Evolutionary conservation across 2,329 filamentous ascomycete genomes (phyloP), one percentile per base, ranked within the genome.

Genomic region (Teratosphaeria viscida): DNA sequence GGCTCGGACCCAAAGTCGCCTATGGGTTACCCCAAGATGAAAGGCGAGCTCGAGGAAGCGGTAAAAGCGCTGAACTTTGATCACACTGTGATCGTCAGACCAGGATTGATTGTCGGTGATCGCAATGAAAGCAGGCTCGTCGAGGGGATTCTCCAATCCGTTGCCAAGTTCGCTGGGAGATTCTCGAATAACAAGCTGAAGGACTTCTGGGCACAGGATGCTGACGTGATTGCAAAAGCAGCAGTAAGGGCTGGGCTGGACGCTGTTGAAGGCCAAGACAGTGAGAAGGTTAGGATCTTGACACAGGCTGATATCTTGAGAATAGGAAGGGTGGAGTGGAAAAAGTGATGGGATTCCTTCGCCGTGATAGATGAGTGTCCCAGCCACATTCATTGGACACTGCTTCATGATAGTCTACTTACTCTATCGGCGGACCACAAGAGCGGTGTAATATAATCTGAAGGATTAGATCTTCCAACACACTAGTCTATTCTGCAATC

Each of bases 1-100:
- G 76, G 73, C 56, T 78, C 77, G n/a, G 82, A 71, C 75, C 78
- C 68, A 75, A 81, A 75, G 63, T 83, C 76, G 64, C 78, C 67
- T 1, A 71, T 87, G 5, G 72, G 77, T 0, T 89, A 88, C 61
- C 29, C 74, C 1, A 79, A 79, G 73, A 94, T 96, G 60, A 96
- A 96, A 79, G 85, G 84, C 27, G 89, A 94, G 67, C 84, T 96
- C 49, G 92, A 97, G 73, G 87, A 95, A 37, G 79, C 84, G 16
- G 81, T 96, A 61, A 82, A 83, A 71, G 82, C 76, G 52, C 75
- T 92, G 3, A 86, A 78, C 4, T 96, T 96, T 70, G 88, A 92
- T 56, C 84, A 88, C 64, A 86, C 85, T 4, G 82, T 96, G 59
- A 86, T 96, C 58, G 55, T 87, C 49, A 74, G 85, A 53, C 92